Evolutionary conservation across 345 rosid genomes (phyloP).

Genomic region (Salix brachista): DNA sequence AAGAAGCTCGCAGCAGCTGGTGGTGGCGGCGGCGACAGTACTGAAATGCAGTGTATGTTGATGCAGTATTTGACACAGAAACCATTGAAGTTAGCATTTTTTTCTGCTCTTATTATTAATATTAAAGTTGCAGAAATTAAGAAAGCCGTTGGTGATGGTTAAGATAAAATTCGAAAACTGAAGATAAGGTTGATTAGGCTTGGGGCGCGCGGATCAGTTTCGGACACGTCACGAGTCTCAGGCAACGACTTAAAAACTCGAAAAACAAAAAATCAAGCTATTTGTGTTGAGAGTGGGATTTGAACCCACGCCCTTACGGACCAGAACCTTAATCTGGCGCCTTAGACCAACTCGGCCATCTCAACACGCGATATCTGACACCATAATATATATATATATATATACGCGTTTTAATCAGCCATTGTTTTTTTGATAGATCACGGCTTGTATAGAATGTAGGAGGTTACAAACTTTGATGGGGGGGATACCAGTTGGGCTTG

Average conservation of each 20-base stretch:
- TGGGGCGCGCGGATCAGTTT: too few species aligned
- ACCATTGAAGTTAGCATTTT: neutral
- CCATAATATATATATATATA: fast-evolving
- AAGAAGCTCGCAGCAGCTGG: conserved; percentile 29
- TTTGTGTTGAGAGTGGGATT: conserved; percentile 86
- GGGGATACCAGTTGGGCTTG: too few species aligned
- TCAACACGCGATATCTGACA: conserved; percentile 25
- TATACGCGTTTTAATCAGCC: fast-evolving
- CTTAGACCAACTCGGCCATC: conserved; percentile 99
- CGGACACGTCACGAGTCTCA: too few species aligned
- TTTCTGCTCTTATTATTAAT: neutral
- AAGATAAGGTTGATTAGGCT: too few species aligned
- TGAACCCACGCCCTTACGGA: conserved; percentile 99
- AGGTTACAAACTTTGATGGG: too few species aligned
- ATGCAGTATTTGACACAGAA: conserved; percentile 1
- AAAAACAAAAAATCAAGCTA: fast-evolving
- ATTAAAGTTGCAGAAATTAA: neutral
- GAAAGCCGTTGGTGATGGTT: neutral
- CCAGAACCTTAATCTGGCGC: conserved; percentile 99
- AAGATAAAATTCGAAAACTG: too few species aligned
- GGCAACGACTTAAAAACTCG: too few species aligned
- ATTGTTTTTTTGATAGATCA: too few species aligned
- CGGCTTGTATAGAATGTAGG: too few species aligned
- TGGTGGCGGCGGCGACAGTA: neutral
- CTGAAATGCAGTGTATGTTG: neutral